phyloP scores from a whole-genome alignment of 1,139 yeast genomes.

The Geotrichum siamense region DNA sequence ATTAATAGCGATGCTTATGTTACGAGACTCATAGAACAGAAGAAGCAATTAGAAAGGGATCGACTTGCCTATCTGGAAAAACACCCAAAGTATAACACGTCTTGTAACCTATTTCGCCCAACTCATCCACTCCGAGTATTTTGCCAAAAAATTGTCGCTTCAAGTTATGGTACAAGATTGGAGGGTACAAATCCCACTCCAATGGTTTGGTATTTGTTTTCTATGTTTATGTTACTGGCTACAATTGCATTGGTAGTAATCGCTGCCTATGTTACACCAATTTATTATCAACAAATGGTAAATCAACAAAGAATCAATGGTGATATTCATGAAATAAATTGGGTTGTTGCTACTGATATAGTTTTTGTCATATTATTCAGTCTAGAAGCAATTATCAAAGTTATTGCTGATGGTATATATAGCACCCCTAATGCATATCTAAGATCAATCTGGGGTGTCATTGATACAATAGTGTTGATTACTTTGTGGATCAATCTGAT shows the following conservation, averaged over 20 bases:
- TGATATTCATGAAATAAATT: slow-evolving; percentile 35
- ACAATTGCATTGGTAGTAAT: slow-evolving; percentile 59
- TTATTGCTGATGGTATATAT: slow-evolving; percentile 76
- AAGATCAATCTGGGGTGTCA: slow-evolving; percentile 73
- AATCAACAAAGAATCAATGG: too few relatives aligned
- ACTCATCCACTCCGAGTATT: slow-evolving; percentile 54
- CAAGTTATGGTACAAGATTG: slow-evolving; percentile 66
- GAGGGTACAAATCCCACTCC: slow-evolving; percentile 65
- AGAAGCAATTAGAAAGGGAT: slow-evolving; percentile 23
- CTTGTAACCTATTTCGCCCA: slow-evolving; percentile 63
- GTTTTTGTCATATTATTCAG: slow-evolving; percentile 59
- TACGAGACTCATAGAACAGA: neutral
- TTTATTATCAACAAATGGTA: slow-evolving; percentile 44
- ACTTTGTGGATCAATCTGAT: slow-evolving; percentile 77
- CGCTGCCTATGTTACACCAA: slow-evolving; percentile 78
- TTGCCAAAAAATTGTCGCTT: slow-evolving; percentile 68
- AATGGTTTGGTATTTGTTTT: slow-evolving; percentile 46
- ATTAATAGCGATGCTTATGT: slow-evolving; percentile 27
- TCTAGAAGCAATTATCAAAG: slow-evolving; percentile 61
- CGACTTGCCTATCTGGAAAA: slow-evolving; percentile 48
- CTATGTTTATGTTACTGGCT: slow-evolving; percentile 52
- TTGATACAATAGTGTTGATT: slow-evolving; percentile 65
- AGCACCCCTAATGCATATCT: slow-evolving; percentile 80
- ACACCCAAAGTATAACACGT: slow-evolving; percentile 63
- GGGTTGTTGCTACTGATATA: slow-evolving; percentile 52